Conservation (phyloP, 768 basidiomycete genomes). For the Mrakia gelida region DNA sequence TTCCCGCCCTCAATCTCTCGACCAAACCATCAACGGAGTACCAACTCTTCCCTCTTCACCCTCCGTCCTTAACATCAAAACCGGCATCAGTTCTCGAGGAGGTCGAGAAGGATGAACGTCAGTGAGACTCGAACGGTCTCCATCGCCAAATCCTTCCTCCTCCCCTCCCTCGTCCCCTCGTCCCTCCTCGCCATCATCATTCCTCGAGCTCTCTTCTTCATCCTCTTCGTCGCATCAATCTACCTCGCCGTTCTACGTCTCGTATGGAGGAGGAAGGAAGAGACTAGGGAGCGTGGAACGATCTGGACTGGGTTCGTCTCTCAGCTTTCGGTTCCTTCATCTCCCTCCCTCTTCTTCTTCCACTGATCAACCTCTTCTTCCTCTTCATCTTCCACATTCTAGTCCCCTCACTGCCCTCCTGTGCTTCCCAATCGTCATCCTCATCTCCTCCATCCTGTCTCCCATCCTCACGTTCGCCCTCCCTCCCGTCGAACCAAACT, state of each 20-base stretch:
- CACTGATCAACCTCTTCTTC: neutral
- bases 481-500: neutral
- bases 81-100: no score
- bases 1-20: no score
- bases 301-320: neutral
- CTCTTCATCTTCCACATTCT: neutral
- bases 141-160: neutral
- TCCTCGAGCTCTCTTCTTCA: neutral
- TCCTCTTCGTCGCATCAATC: neutral
- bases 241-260: neutral
- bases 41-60: no score
- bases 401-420: neutral
- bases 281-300: neutral
- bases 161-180: neutral
- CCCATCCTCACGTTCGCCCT: constrained; percentile 1
- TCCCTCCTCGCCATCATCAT: neutral
- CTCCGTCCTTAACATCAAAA: no score
- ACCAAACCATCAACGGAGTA: no score
- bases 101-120: no score
- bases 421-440: neutral
- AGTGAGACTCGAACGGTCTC: neutral
- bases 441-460: neutral
- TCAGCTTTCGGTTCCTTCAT: neutral
- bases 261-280: neutral
- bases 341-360: neutral